phyloP scores from a whole-genome alignment of 2,329 filamentous ascomycete genomes.

The Cladosporium colombiae region DNA sequence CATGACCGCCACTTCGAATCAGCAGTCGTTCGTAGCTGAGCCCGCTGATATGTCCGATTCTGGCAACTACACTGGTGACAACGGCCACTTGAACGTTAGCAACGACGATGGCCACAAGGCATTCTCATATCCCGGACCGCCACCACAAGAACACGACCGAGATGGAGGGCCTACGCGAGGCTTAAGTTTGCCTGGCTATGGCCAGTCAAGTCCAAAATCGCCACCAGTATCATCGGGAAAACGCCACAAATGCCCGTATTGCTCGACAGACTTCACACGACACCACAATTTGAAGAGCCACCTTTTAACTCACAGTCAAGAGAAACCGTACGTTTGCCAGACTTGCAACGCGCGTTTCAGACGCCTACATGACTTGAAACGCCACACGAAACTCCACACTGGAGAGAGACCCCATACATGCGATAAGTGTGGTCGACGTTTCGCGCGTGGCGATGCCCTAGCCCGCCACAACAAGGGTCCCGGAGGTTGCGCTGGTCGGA shows the following conservation, averaged over 20 bases:
- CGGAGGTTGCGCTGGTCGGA: slow-evolving; percentile 88
- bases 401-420: slow-evolving; percentile 95
- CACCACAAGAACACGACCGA: slow-evolving; percentile 46
- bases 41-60: slow-evolving; percentile 41
- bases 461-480: slow-evolving; percentile 94
- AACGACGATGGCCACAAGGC: slow-evolving; percentile 52
- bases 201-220: slow-evolving; percentile 63
- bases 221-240: slow-evolving; percentile 68
- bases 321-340: slow-evolving; percentile 93
- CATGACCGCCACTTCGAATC: slow-evolving; percentile 51
- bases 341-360: slow-evolving; percentile 93
- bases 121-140: slow-evolving; percentile 65
- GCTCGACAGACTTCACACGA: slow-evolving; percentile 92
- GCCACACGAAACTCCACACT: slow-evolving; percentile 94
- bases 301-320: slow-evolving; percentile 94
- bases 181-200: slow-evolving; percentile 59
- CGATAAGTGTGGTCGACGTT: slow-evolving; percentile 89
- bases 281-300: slow-evolving; percentile 98
- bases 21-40: slow-evolving; percentile 35
- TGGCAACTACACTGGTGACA: slow-evolving; percentile 34
- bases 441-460: slow-evolving; percentile 91
- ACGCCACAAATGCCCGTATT: slow-evolving; percentile 96
- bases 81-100: slow-evolving; percentile 28
- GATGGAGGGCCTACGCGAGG: slow-evolving; percentile 57
- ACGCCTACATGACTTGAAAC: slow-evolving; percentile 89